Percentiles rank a stretch among this genome's conserved stretches.
Evolutionary conservation across 2,329 filamentous ascomycete genomes (phyloP).

Genomic region (Apiospora kogelbergensis): DNA sequence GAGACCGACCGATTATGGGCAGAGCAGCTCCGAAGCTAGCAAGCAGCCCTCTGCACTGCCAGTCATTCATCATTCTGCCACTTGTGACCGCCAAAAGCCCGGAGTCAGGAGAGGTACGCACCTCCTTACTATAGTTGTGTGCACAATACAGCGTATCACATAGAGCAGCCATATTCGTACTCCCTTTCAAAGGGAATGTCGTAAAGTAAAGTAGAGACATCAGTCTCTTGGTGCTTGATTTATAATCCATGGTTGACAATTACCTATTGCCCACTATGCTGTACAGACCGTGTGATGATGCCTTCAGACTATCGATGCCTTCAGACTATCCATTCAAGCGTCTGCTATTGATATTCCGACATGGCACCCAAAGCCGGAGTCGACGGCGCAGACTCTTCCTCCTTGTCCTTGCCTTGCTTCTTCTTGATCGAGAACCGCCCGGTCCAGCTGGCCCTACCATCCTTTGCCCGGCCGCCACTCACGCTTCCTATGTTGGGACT

Average conservation of each 20-base stretch:
- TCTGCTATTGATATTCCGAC: conserved; percentile 1
- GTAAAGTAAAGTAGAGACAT: background rate
- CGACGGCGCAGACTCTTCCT: conserved; percentile 33
- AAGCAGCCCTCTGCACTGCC: background rate
- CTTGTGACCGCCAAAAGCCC: conserved; percentile 21
- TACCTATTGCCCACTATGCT: background rate
- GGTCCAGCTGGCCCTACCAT: conserved; percentile 49
- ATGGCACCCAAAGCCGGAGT: conserved; percentile 21
- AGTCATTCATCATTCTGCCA: conserved; percentile 18
- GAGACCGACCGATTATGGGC: conserved; percentile 1
- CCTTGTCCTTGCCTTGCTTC: conserved; percentile 55
- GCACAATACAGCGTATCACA: no score
- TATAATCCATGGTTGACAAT: background rate
- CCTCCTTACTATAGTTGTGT: background rate
- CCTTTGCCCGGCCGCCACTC: conserved; percentile 44
- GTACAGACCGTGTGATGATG: background rate
- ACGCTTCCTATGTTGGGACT: conserved; percentile 56
- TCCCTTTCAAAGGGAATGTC: conserved; percentile 1
- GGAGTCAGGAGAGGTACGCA: background rate
- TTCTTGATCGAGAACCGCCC: conserved; percentile 59
- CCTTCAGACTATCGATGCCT: background rate
- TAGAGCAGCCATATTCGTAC: background rate
- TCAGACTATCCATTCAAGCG: background rate
- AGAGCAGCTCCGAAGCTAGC: conserved; percentile 2
- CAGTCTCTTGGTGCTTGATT: background rate